Conservation (phyloP, 805 yeast species). For the Kazachstania viticola region DNA sequence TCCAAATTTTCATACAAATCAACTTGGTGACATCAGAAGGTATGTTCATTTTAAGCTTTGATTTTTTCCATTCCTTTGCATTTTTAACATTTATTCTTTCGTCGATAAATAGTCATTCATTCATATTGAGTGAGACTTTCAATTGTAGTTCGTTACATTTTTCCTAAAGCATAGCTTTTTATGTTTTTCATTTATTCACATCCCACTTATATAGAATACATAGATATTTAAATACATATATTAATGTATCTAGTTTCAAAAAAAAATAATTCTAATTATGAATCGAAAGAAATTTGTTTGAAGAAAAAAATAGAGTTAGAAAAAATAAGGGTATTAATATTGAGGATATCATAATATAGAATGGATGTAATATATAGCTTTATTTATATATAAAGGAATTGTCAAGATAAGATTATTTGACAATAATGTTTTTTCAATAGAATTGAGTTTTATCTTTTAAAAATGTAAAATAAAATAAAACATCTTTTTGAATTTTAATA, state of each 20-base stretch:
- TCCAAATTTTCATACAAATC: background rate
- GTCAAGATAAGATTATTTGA: background rate
- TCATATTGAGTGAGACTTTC: background rate
- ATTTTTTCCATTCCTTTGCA: conserved; percentile 12
- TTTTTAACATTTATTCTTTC: background rate
- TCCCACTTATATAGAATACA: background rate
- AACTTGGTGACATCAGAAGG: background rate
- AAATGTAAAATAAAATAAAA: no score
- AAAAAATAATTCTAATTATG: no score
- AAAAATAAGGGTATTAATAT: no score
- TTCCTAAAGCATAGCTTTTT: background rate
- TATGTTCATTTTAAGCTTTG: conserved; percentile 1
- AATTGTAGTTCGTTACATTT: background rate
- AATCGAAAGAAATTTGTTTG: no score
- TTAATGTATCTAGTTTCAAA: background rate
- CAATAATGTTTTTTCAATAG: background rate
- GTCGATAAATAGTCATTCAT: no score
- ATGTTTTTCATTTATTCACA: background rate
- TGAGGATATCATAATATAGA: no score
- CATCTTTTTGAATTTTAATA: conserved; percentile 2
- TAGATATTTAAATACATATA: background rate
- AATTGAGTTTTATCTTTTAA: no score
- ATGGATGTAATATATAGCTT: no score
- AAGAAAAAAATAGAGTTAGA: no score
- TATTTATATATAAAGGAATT: no score